Percentiles rank a stretch among this genome's conserved stretches.
phyloP scores from a whole-genome alignment of 192 early-diverging fungal genomes.

The Spizellomyces sp. region DNA sequence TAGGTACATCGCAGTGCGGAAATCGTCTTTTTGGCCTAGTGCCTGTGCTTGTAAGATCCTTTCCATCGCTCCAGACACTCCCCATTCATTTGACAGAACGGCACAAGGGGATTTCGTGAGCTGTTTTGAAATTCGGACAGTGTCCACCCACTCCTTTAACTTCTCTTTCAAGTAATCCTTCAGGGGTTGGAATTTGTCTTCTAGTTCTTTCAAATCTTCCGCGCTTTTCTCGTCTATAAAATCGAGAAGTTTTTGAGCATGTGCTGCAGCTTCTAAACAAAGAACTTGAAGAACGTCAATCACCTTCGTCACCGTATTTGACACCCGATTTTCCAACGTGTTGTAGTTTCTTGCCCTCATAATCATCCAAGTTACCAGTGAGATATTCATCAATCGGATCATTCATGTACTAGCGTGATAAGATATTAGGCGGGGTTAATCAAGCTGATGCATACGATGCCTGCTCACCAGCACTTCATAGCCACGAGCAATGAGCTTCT shows the following conservation, averaged over 20 bases:
- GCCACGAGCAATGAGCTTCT: conserved; percentile 82
- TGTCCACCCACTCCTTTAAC: conserved; percentile 43
- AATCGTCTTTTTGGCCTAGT: conserved; percentile 39
- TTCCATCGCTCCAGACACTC: conserved; percentile 51
- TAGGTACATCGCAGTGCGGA: conserved; percentile 37
- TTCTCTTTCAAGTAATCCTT: conserved; percentile 41
- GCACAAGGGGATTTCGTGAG: conserved; percentile 79
- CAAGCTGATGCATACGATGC: conserved; percentile 56
- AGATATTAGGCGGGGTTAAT: not conserved
- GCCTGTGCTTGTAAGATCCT: conserved; percentile 51
- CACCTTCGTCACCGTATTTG: conserved; percentile 58
- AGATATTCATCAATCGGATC: conserved; percentile 65
- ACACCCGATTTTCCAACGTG: conserved; percentile 51
- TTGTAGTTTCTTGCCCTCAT: conserved; percentile 79
- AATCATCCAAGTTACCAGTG: conserved; percentile 45
- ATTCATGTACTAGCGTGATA: conserved; percentile 47
- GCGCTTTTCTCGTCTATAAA: conserved; percentile 34
- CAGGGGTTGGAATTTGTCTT: conserved; percentile 53
- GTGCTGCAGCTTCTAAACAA: no score
- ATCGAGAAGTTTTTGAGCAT: not conserved
- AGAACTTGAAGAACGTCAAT: not conserved
- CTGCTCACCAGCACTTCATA: conserved; percentile 82
- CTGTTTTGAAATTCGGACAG: conserved; percentile 70
- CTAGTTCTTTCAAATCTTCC: conserved; percentile 24
- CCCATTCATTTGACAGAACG: conserved; percentile 54